phyloP scores from a whole-genome alignment of 257 asterid genomes.

The Orobanche coerulescens region DNA sequence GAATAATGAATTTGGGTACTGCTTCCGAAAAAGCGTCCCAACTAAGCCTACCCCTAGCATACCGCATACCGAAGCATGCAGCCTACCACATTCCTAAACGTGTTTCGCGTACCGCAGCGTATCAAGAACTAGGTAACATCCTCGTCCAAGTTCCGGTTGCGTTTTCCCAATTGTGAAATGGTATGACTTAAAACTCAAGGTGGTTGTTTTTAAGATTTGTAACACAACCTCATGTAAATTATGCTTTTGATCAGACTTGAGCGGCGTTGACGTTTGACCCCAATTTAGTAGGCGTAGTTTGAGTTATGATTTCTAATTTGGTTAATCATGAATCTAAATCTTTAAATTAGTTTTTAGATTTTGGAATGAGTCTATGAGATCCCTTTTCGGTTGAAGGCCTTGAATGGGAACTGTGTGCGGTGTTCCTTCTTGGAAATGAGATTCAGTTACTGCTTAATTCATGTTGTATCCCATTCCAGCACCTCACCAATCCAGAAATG shows the following conservation, averaged over 20 bases:
- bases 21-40: no score
- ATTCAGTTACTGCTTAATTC: neutral
- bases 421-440: neutral
- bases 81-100: no score
- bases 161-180: neutral
- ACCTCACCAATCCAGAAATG: neutral
- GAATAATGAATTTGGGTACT: no score
- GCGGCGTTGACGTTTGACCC: neutral
- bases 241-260: neutral
- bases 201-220: neutral
- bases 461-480: neutral
- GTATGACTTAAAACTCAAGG: neutral
- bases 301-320: neutral
- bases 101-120: no score
- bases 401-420: neutral
- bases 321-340: neutral
- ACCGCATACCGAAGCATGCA: no score
- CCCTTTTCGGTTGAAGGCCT: neutral
- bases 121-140: no score
- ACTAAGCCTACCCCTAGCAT: no score
- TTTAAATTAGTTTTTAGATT: neutral
- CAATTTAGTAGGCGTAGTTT: neutral
- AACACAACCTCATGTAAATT: neutral
- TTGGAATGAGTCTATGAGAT: neutral
- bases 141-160: constrained; percentile 11